Percentiles rank a stretch among this genome's conserved stretches.
phyloP scores from a whole-genome alignment of 345 rosid species.

The Syzygium oleosum region DNA sequence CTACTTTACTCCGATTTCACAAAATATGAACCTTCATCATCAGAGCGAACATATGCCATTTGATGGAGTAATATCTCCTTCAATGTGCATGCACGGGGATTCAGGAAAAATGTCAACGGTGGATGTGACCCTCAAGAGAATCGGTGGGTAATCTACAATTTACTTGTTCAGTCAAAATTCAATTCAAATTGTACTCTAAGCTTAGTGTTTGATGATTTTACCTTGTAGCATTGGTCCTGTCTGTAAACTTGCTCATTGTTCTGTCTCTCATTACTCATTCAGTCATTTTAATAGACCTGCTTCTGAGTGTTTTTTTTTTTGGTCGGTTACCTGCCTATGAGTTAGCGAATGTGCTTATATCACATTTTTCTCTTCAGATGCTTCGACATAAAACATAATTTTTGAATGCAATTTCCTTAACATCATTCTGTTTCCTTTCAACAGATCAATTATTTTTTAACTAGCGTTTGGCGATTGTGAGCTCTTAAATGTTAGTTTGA shows the following conservation, averaged over 20 bases:
- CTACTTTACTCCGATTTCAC: background rate
- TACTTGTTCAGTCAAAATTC: background rate
- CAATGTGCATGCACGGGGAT: background rate
- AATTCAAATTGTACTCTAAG: background rate
- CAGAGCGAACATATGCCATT: background rate
- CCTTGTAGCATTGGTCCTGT: background rate
- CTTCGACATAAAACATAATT: background rate
- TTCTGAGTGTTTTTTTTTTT: background rate
- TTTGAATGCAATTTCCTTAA: background rate
- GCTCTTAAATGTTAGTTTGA: background rate
- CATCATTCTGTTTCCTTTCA: background rate
- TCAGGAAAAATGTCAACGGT: background rate
- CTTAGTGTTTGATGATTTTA: background rate
- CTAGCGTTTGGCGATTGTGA: background rate
- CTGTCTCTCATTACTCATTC: background rate
- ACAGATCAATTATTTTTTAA: background rate
- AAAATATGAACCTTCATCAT: background rate
- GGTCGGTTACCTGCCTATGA: background rate
- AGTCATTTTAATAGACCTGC: background rate
- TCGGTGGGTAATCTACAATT: background rate
- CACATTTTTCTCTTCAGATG: background rate
- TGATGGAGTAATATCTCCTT: background rate
- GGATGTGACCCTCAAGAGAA: background rate
- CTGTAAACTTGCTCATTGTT: background rate
- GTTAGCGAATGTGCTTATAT: background rate